A percentile compares a stretch with the other conserved stretches of the same genome.
phyloP scores from a whole-genome alignment of 495 filamentous ascomycete species.

The Zalerion maritima region DNA sequence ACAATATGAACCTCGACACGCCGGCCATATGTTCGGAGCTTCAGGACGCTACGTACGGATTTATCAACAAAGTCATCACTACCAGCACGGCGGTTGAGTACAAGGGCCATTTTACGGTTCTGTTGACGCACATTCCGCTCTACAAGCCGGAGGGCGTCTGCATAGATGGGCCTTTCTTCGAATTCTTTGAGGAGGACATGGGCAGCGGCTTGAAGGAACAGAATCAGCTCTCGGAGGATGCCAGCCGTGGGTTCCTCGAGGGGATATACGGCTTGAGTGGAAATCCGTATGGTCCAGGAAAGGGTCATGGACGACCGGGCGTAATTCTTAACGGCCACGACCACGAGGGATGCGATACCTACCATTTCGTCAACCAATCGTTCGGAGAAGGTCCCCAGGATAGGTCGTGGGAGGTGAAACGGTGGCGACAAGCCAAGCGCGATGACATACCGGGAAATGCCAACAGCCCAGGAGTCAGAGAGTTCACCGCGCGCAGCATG shows the following conservation, averaged over 20 bases:
- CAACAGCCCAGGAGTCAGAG: slow-evolving; percentile 47
- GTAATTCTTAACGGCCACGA: slow-evolving; percentile 87
- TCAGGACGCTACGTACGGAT: slow-evolving; percentile 57
- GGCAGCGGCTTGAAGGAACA: slow-evolving; percentile 71
- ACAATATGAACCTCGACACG: slow-evolving; percentile 81
- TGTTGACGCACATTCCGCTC: slow-evolving; percentile 85
- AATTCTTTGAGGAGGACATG: slow-evolving; percentile 47
- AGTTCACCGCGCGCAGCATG: slow-evolving; percentile 94
- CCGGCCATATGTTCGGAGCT: slow-evolving; percentile 51
- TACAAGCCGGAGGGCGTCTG: slow-evolving; percentile 75
- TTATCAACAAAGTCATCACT: slow-evolving; percentile 58
- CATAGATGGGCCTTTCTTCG: slow-evolving; percentile 68
- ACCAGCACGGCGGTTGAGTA: slow-evolving; percentile 53
- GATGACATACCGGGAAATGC: slow-evolving; percentile 17
- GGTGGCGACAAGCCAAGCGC: slow-evolving; percentile 21
- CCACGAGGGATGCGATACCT: slow-evolving; percentile 81
- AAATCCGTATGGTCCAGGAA: slow-evolving; percentile 32
- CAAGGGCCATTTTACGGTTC: slow-evolving; percentile 53
- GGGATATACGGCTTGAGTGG: slow-evolving; percentile 67
- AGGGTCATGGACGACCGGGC: slow-evolving; percentile 44
- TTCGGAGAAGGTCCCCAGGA: slow-evolving; percentile 10
- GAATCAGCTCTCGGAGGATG: slow-evolving; percentile 65
- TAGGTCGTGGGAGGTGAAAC: slow-evolving; percentile 31
- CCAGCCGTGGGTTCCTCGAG: slow-evolving; percentile 55
- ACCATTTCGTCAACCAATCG: slow-evolving; percentile 56